Conservation (phyloP, 495 filamentous ascomycete species). For the Talaromyces stipitatus region DNA sequence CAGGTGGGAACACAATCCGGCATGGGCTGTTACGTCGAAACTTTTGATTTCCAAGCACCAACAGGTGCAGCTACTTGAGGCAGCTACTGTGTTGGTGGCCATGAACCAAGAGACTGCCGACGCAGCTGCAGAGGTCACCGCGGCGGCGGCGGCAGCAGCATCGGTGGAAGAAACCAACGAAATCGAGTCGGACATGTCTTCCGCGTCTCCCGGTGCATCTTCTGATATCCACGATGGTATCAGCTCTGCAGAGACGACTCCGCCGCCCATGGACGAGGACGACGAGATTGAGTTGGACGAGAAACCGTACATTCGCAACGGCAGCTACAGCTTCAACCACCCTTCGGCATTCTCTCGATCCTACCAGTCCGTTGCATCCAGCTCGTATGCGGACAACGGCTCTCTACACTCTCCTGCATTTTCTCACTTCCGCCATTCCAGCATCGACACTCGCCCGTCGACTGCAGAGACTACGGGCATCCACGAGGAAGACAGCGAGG, state of each 20-base stretch:
- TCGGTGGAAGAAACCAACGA: conserved; percentile 45
- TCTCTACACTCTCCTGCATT: conserved; percentile 40
- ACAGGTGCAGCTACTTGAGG: conserved; percentile 95
- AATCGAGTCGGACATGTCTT: conserved; percentile 71
- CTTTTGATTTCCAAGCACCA: conserved; percentile 98
- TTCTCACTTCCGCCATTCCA: conserved; percentile 43
- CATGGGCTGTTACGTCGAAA: conserved; percentile 97
- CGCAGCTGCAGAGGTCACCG: not conserved
- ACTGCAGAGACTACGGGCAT: conserved; percentile 50
- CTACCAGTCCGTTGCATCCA: conserved; percentile 69
- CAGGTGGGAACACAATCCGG: conserved; percentile 99
- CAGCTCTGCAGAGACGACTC: conserved; percentile 51
- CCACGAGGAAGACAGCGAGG: conserved; percentile 66
- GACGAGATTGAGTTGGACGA: conserved; percentile 28
- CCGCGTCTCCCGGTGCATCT: conserved; percentile 70
- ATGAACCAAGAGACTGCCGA: conserved; percentile 64
- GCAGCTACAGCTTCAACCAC: conserved; percentile 42
- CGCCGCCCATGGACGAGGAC: conserved; percentile 43
- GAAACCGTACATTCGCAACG: conserved; percentile 30
- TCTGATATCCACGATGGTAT: conserved; percentile 65
- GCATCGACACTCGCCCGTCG: conserved; percentile 55
- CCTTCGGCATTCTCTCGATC: conserved; percentile 69
- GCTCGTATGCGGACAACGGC: conserved; percentile 39
- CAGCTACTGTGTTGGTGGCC: conserved; percentile 84
- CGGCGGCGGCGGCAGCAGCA: not conserved